These are phyloP conservation scores for Scutellaria baicalensis DNA, from an alignment of 257 asterid genomes.

Conservation along the genomic window DNA sequence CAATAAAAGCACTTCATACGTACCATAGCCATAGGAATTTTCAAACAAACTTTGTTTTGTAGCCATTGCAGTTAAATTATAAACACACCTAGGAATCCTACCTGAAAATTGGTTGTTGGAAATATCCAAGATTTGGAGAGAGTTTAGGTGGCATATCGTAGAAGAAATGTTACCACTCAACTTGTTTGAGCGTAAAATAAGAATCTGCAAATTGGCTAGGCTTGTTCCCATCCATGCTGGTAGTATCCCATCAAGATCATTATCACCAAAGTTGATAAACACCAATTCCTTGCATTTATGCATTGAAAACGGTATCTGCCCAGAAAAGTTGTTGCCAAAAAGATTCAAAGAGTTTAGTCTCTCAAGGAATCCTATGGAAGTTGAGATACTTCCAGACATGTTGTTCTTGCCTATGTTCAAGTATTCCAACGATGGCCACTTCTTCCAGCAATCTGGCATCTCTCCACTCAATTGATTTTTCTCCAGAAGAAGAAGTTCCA, in stretches of 20 bases:
- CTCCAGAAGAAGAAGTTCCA: conserved; percentile 10
- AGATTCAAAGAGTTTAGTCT: conserved; percentile 5
- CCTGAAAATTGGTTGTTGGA: conserved; percentile 19
- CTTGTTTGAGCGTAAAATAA: conserved; percentile 17
- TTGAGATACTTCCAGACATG: conserved; percentile 24
- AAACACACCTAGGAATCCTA: conserved; percentile 11
- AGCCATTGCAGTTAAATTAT: conserved; percentile 18
- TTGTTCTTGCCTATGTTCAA: conserved; percentile 21
- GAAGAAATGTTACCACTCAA: conserved; percentile 17
- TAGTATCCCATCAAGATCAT: conserved; percentile 8
- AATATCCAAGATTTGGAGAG: conserved; percentile 19
- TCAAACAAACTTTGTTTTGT: too few species aligned
- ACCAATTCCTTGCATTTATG: conserved; percentile 9
- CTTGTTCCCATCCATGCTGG: conserved; percentile 24
- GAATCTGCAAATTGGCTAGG: background rate
- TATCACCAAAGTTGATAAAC: conserved; percentile 14
- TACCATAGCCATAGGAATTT: too few species aligned
- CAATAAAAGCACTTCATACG: too few species aligned
- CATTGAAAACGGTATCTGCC: conserved; percentile 16
- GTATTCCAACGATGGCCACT: background rate
- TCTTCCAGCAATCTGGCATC: conserved; percentile 31
- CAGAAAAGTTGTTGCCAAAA: conserved; percentile 11
- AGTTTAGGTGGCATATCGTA: conserved; percentile 10
- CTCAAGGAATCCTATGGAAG: conserved; percentile 13
- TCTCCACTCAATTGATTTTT: conserved; percentile 18